A percentile compares a stretch with the other conserved stretches of the same genome.
phyloP scores from a whole-genome alignment of 2,329 filamentous ascomycete genomes.

The Fusarium duplospermum region DNA sequence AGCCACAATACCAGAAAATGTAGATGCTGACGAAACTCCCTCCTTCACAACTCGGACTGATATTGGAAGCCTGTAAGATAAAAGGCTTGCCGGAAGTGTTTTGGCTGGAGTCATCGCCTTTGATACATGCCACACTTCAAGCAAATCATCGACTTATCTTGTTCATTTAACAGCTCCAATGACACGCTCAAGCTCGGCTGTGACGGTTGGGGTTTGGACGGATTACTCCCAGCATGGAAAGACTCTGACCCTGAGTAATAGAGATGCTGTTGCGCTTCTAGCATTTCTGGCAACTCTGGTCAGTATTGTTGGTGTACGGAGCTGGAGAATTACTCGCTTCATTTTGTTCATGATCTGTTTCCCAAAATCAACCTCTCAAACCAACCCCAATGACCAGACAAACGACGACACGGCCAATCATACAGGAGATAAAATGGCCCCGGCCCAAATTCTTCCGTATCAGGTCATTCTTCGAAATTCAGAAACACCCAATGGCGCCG shows the following conservation, averaged over 20 bases:
- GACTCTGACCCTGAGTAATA: not conserved
- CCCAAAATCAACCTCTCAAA: not conserved
- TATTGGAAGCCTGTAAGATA: too few relatives aligned
- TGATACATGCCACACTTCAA: not conserved
- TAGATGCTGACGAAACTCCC: too few relatives aligned
- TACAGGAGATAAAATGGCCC: not conserved
- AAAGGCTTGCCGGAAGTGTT: too few relatives aligned
- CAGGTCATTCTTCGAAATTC: not conserved
- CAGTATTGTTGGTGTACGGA: not conserved
- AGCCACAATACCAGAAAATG: too few relatives aligned
- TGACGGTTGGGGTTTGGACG: not conserved
- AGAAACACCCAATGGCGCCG: not conserved
- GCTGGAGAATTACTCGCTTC: slow-evolving; percentile 1
- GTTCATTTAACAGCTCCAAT: not conserved
- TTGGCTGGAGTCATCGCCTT: not conserved
- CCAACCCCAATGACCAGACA: not conserved
- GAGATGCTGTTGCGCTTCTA: not conserved
- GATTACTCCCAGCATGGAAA: not conserved
- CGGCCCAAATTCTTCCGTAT: not conserved
- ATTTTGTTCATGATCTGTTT: not conserved
- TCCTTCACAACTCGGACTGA: too few relatives aligned
- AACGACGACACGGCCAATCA: not conserved
- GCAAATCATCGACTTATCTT: not conserved
- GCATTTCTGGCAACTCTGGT: not conserved
- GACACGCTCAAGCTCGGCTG: not conserved